These are phyloP conservation scores for Fusarium sp. DNA, from an alignment of 2,329 filamentous ascomycete genomes.

Conservation along the genomic window DNA sequence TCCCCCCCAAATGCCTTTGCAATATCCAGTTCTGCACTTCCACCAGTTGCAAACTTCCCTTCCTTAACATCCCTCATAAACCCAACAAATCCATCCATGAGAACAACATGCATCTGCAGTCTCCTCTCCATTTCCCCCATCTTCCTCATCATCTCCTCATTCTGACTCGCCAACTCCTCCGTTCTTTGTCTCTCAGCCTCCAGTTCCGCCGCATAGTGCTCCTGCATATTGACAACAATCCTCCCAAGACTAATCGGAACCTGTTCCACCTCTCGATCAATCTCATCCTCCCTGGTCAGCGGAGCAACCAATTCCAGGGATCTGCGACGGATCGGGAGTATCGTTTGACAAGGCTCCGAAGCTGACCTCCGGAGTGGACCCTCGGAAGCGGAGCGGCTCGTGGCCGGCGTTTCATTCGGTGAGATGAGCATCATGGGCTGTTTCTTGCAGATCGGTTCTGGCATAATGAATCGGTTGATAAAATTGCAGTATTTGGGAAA, in stretches of 20 bases:
- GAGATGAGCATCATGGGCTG: constrained; percentile 7
- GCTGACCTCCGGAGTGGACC: constrained; percentile 15
- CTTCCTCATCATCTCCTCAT: not conserved
- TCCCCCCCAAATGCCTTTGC: constrained; percentile 15
- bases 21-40: constrained; percentile 13
- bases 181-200: constrained; percentile 21
- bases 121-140: constrained; percentile 25
- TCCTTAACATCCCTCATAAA: constrained; percentile 38
- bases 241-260: constrained; percentile 22
- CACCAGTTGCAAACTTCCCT: not conserved
- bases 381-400: constrained; percentile 20
- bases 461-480: not conserved
- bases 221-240: constrained; percentile 38
- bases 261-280: not conserved
- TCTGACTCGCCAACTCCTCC: not conserved
- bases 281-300: accelerated
- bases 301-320: not conserved
- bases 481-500: not conserved
- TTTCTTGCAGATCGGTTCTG: not conserved
- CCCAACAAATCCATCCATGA: constrained; percentile 37
- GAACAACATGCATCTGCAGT: constrained; percentile 32
- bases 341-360: not conserved
- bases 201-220: constrained; percentile 37
- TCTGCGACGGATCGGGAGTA: not conserved
- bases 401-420: constrained; percentile 26